Base-by-base conservation (phyloP, 352 stramenopile genomes). In the Pythium sukuiense region DNA sequence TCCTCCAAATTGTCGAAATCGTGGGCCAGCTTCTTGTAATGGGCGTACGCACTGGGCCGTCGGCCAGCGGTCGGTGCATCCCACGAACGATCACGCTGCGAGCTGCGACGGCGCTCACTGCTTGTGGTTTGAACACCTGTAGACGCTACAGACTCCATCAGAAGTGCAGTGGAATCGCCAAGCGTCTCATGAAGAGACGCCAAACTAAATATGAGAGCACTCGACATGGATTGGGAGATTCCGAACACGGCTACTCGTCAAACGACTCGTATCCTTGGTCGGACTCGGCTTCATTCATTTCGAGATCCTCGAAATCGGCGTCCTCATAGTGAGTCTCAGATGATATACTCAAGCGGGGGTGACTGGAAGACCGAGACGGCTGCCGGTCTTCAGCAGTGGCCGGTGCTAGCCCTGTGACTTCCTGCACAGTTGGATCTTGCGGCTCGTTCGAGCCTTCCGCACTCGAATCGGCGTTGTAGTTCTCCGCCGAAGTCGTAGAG, bases 21-120 rank as follows among this genome's bases (percentile, higher is more conserved):
- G 11, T 75, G 76, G 20, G 77, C 62, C 9, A 87, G 75, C 41
- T 85, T 85, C 55, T 82, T 77, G 55, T 87, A 88, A 57, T 87
- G 72, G 35, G 69, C 70, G 59, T 85, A 88, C 3, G 77, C 73
- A 58, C 68, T 87, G 0, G 68, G 59, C 16, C 56, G 48, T 20
- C 35, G 39, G 13, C 24, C 14, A 3, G 35, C 16, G 8, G 48
- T 13, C 6, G 45, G 45, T 29, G 30, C 30, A 59, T 45, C 58
- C 58, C 58, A 57, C 6, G 58, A 30, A 67, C 66, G 46, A 26
- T 62, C 30, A 37, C 39, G 39, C 16, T 48, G 39, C 16, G 39
- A 48, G 39, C 39, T 8, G 8, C 39, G 39, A 24, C 39, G 53
- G 6, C 27, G 63, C 24, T 14, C 45, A 35, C 57, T 26, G 2